Evolutionary conservation across 352 stramenopile species (phyloP).

Genomic region (Globisporangium camurandrum): DNA sequence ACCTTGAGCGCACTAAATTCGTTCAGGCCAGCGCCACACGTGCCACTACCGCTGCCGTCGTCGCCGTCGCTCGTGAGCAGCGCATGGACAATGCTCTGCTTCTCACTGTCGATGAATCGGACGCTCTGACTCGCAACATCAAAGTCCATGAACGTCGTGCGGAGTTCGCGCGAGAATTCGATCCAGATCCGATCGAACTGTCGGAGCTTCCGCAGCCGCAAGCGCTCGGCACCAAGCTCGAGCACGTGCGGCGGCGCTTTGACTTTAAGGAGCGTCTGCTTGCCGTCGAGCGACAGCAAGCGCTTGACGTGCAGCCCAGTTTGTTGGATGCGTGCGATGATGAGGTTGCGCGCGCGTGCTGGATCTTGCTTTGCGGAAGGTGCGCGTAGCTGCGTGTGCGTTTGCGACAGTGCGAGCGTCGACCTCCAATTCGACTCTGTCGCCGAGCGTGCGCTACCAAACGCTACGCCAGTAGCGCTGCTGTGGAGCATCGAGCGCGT

Average conservation of each 20-base stretch:
- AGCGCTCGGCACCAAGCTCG: constrained; percentile 58
- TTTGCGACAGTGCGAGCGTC: background rate
- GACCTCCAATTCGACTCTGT: too few relatives aligned
- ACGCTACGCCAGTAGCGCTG: background rate
- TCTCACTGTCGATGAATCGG: constrained; percentile 74
- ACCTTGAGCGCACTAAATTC: constrained; percentile 53
- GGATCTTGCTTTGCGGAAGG: constrained; percentile 4
- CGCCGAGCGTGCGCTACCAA: too few relatives aligned
- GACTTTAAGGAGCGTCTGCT: constrained; percentile 74
- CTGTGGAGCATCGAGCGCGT: too few relatives aligned
- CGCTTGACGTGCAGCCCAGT: constrained; percentile 69
- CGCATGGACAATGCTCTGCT: constrained; percentile 70
- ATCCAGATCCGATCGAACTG: constrained; percentile 74
- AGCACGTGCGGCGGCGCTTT: constrained; percentile 55
- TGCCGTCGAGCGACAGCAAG: constrained; percentile 62
- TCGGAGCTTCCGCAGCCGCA: constrained; percentile 56
- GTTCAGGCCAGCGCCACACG: constrained; percentile 69
- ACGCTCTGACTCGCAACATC: constrained; percentile 28
- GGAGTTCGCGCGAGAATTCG: constrained; percentile 63
- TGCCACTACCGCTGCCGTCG: too few relatives aligned
- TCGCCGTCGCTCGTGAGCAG: constrained; percentile 26
- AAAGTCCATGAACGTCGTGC: constrained; percentile 61
- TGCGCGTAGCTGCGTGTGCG: constrained; percentile 6
- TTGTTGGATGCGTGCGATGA: constrained; percentile 47
- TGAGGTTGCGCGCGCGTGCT: constrained; percentile 19